phyloP scores from a whole-genome alignment of 2,329 filamentous ascomycete genomes.

The Laburnicola sp. region DNA sequence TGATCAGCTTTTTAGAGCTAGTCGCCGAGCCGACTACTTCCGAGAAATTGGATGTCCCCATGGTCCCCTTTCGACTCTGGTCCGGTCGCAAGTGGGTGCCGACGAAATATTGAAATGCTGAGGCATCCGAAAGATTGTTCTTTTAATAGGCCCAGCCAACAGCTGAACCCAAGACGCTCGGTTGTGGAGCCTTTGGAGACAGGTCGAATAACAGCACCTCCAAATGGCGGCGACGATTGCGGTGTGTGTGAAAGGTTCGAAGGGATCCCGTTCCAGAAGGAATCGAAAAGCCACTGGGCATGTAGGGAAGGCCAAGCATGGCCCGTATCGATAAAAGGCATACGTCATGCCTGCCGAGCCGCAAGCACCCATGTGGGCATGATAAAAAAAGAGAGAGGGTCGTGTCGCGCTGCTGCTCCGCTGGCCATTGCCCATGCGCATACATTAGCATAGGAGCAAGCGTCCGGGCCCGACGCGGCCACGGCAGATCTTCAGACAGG shows the following conservation, averaged over 20 bases:
- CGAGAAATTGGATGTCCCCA: conserved; percentile 32
- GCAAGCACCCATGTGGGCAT: too few relatives aligned
- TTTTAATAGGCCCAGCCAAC: too few relatives aligned
- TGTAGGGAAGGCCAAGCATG: conserved; percentile 1
- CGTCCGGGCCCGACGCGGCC: neutral
- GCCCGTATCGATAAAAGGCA: neutral
- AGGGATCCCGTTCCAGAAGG: too few relatives aligned
- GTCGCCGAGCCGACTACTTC: conserved; percentile 34
- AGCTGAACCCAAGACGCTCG: too few relatives aligned
- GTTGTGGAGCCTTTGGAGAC: too few relatives aligned
- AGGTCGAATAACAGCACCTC: too few relatives aligned
- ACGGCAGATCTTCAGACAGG: neutral
- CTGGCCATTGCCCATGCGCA: too few relatives aligned
- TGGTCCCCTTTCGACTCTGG: conserved; percentile 13
- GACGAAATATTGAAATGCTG: conserved; percentile 21
- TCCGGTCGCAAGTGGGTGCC: conserved; percentile 13
- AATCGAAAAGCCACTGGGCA: too few relatives aligned
- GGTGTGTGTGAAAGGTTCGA: too few relatives aligned
- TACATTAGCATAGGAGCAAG: neutral
- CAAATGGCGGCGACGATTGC: too few relatives aligned
- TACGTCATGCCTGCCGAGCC: conserved; percentile 6
- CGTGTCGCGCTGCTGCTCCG: neutral
- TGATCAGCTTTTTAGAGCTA: conserved; percentile 40
- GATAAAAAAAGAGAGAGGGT: too few relatives aligned
- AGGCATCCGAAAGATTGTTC: conserved; percentile 13